Conservation (phyloP, 139 green algal species). For the Closterium sp. region DNA sequence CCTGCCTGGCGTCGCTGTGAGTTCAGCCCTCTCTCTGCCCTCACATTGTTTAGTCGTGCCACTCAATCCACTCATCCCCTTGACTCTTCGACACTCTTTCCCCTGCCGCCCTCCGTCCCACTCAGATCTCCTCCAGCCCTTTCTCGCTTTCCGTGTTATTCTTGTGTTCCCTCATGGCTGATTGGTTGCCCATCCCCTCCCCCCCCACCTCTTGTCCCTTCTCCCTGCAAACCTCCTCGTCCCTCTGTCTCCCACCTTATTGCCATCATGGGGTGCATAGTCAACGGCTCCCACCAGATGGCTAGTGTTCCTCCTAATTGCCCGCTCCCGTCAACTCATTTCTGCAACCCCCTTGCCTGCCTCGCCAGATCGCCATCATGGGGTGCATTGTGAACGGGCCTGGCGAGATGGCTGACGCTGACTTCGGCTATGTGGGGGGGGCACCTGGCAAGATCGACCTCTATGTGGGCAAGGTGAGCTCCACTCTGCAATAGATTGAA, state of each 20-base stretch:
- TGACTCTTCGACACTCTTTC: too few species aligned
- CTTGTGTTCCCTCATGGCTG: conserved; percentile 74
- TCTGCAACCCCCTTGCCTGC: too few species aligned
- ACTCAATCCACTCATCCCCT: neutral
- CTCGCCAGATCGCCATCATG: conserved; percentile 96
- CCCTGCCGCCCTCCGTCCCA: too few species aligned
- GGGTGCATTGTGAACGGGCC: conserved; percentile 99
- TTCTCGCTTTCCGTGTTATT: too few species aligned
- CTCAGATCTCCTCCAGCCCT: neutral
- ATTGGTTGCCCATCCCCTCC: neutral
- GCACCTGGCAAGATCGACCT: conserved; percentile 93
- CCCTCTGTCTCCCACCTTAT: conserved; percentile 58
- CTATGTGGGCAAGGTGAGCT: conserved; percentile 60
- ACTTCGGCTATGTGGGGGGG: conserved; percentile 83
- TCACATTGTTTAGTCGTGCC: too few species aligned
- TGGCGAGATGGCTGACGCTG: conserved; percentile 98
- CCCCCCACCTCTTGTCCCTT: neutral
- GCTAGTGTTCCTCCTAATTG: too few species aligned
- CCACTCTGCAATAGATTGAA: too few species aligned
- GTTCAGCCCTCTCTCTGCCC: neutral
- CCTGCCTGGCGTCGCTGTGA: conserved; percentile 70
- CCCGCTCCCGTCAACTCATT: too few species aligned
- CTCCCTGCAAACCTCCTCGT: neutral
- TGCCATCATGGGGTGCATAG: conserved; percentile 98
- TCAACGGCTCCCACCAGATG: conserved; percentile 98